These are phyloP conservation scores for Melaleuca alternifolia DNA, from an alignment of 345 rosid species.

Conservation along the genomic window DNA sequence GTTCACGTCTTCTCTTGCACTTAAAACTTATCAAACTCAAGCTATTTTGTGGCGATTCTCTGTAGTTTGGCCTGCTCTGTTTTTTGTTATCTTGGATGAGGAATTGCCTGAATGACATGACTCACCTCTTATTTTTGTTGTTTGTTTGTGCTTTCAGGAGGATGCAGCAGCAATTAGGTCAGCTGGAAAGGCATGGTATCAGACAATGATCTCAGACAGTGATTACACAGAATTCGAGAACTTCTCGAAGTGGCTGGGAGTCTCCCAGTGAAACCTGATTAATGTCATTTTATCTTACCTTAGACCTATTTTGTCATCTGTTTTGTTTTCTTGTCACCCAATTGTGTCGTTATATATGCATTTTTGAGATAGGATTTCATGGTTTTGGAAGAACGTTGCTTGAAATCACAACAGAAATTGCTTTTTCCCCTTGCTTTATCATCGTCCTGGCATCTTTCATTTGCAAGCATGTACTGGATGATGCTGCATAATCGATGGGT, in stretches of 20 bases:
- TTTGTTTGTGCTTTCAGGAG: slow-evolving; percentile 35
- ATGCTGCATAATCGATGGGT: neutral
- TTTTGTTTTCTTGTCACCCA: neutral
- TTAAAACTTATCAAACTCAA: neutral
- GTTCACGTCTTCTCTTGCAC: neutral
- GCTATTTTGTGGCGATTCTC: neutral
- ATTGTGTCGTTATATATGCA: neutral
- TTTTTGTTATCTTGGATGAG: neutral
- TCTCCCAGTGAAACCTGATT: slow-evolving; percentile 13
- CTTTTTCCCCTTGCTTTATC: neutral
- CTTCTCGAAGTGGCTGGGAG: slow-evolving; percentile 45
- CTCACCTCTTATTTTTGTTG: neutral
- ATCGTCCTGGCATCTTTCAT: neutral
- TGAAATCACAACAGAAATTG: neutral
- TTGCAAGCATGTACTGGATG: neutral
- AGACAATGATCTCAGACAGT: slow-evolving; percentile 87
- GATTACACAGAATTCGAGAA: slow-evolving; percentile 70
- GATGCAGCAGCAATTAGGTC: slow-evolving; percentile 61
- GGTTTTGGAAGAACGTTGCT: neutral
- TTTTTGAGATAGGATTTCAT: neutral
- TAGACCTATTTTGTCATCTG: neutral
- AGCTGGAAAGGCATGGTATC: slow-evolving; percentile 91
- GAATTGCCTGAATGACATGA: neutral
- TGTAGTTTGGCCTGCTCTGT: neutral
- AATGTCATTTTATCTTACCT: neutral